Base-by-base conservation (phyloP, 2,329 filamentous ascomycete genomes). In the Didymella pomorum region DNA sequence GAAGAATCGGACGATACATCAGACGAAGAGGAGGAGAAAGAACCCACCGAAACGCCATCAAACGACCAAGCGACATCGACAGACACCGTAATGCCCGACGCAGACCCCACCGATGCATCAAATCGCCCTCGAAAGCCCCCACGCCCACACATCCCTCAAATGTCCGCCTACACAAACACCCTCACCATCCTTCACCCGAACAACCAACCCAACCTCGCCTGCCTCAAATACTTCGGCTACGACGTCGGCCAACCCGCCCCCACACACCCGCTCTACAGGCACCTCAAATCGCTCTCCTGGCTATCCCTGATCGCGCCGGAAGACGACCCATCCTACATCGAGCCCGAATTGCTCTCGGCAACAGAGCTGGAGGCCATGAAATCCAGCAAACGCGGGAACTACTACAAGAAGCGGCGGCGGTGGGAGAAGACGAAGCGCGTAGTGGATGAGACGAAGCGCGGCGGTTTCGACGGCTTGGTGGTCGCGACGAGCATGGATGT, bases 161-260 rank as follows among this genome's bases (percentile, higher is more conserved):
- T 90, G 64, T 92, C 85, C 71, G 87, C 87, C 26, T 81, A 78
- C 49, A 87, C 84, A 61, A 97, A 92, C 78, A 94, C 89, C 60
- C 86, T 92, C 63, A 96, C 93, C 1, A 76, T 96, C 50, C 78
- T 97, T 31, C 93, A 97, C 76, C 80, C 89, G 50, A 92, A 93
- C 76, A 86, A 89, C 28, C 93, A 97, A 76, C 91, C 93, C 2
- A 98, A 97, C 74, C 86, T 98, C 58, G 89, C 89, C 18, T 85
- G 95, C 47, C 84, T 99, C 20, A 91, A 91, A 74, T 96, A 97
- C 81, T 98, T 96, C 79, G 87, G 87, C 75, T 98, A 89, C 79
- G 92, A 96, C 77, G 81, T 84, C 65, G 84, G 88, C 42, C 84
- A 83, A 64, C 84, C 82, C 69, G 52, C 84, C 14, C 81, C 87